Conservation (phyloP, 495 filamentous ascomycete species). For the Penicillium waksmanii region DNA sequence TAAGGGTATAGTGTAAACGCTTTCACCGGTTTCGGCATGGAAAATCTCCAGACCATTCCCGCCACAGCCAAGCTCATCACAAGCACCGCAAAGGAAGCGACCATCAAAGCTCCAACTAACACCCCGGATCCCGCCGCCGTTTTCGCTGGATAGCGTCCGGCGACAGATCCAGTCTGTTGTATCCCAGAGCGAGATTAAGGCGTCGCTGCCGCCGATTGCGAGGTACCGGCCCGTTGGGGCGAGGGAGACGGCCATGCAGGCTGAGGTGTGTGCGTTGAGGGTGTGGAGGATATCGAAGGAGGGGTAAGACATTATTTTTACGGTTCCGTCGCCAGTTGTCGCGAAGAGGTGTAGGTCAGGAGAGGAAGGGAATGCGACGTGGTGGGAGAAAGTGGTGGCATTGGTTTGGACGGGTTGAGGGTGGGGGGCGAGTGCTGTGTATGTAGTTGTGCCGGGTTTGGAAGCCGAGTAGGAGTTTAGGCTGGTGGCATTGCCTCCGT, state of each 20-base stretch:
- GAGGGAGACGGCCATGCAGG: conserved; percentile 71
- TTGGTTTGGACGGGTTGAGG: conserved; percentile 79
- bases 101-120: conserved; percentile 93
- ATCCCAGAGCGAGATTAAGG: conserved; percentile 88
- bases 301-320: conserved; percentile 75
- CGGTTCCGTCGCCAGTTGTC: conserved; percentile 79
- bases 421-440: conserved; percentile 59
- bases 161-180: conserved; percentile 90
- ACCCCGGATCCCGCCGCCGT: conserved; percentile 78
- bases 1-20: conserved; percentile 77
- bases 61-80: conserved; percentile 66
- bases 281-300: conserved; percentile 57
- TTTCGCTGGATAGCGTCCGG: conserved; percentile 70
- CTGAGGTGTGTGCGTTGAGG: conserved; percentile 81
- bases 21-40: conserved; percentile 87
- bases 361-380: conserved; percentile 40
- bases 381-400: conserved; percentile 79
- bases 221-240: conserved; percentile 79
- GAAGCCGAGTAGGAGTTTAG: conserved; percentile 18
- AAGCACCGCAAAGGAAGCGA: conserved; percentile 80
- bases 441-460: conserved; percentile 30
- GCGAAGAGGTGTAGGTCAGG: conserved; percentile 64
- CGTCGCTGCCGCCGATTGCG: conserved; percentile 87
- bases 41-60: conserved; percentile 68
- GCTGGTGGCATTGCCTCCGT: conserved; percentile 12